Percentiles rank a stretch among this genome's conserved stretches.
Conservation (phyloP, 805 yeast species). For the Kluyveromyces aestuarii region DNA sequence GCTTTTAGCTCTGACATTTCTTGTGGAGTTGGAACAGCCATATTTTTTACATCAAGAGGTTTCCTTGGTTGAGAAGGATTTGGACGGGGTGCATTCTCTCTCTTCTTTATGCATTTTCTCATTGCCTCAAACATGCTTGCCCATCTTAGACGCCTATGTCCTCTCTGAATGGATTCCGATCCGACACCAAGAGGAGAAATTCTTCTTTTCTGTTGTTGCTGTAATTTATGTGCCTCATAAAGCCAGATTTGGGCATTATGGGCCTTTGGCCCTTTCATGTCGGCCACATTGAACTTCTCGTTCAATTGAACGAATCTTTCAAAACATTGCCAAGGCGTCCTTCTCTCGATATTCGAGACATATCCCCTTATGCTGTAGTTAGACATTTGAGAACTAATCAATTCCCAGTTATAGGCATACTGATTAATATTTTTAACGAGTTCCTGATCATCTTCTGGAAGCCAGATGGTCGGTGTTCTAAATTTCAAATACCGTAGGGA, state of each 20-base stretch:
- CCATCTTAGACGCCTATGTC: constrained; percentile 87
- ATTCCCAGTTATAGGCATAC: constrained; percentile 87
- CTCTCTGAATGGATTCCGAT: constrained; percentile 83
- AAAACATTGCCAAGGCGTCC: constrained; percentile 99
- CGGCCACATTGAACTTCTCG: constrained; percentile 77
- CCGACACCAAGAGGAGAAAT: constrained; percentile 93
- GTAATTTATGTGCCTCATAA: constrained; percentile 83
- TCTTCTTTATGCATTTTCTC: constrained; percentile 78
- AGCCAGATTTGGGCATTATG: constrained; percentile 83
- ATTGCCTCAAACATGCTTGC: constrained; percentile 96
- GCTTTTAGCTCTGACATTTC: constrained; percentile 75
- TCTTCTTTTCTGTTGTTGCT: constrained; percentile 78
- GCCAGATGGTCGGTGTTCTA: constrained; percentile 91
- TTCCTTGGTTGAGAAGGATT: constrained; percentile 36
- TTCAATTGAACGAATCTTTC: constrained; percentile 90
- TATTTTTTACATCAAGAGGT: constrained; percentile 32
- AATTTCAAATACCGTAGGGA: constrained; percentile 67
- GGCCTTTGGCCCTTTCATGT: constrained; percentile 81
- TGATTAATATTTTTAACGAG: constrained; percentile 76
- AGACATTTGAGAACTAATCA: constrained; percentile 74
- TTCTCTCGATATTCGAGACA: constrained; percentile 80
- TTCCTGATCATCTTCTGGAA: constrained; percentile 83
- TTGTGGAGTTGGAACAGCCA: constrained; percentile 67
- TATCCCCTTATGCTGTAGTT: constrained; percentile 59
- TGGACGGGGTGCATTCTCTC: constrained; percentile 69